Evolutionary conservation across 2,329 filamentous ascomycete genomes (phyloP).

Genomic region (Helotiales sp.): DNA sequence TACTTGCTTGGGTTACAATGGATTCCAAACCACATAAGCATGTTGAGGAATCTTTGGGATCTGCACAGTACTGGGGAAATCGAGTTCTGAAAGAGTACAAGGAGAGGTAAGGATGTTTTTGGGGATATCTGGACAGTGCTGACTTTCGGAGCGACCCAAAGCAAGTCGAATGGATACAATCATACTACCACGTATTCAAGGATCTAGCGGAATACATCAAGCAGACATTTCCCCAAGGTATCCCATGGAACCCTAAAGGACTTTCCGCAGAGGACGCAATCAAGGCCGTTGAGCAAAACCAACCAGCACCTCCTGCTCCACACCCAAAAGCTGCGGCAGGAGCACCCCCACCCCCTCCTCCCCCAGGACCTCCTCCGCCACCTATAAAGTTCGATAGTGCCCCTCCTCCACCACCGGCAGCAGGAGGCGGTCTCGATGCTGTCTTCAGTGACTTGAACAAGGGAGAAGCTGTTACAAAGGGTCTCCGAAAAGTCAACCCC

Average conservation of each 20-base stretch:
- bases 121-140: neutral
- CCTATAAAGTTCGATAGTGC: slow-evolving; percentile 61
- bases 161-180: slow-evolving; percentile 86
- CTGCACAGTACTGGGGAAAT: slow-evolving; percentile 94
- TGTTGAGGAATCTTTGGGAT: slow-evolving; percentile 80
- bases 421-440: slow-evolving; percentile 71
- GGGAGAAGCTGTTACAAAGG: slow-evolving; percentile 84
- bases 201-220: slow-evolving; percentile 84
- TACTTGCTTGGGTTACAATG: slow-evolving; percentile 88
- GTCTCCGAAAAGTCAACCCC: slow-evolving; percentile 90
- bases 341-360: slow-evolving; percentile 68
- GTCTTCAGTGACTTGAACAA: slow-evolving; percentile 93
- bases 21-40: slow-evolving; percentile 84
- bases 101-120: slow-evolving; percentile 62
- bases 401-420: slow-evolving; percentile 49
- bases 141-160: slow-evolving; percentile 65
- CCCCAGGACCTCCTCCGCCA: slow-evolving; percentile 62
- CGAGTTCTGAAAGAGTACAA: slow-evolving; percentile 90
- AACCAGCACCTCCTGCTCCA: slow-evolving; percentile 44
- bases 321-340: slow-evolving; percentile 58
- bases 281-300: slow-evolving; percentile 63
- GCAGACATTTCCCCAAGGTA: slow-evolving; percentile 76
- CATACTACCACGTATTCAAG: slow-evolving; percentile 91
- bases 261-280: slow-evolving; percentile 71
- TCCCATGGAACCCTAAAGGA: slow-evolving; percentile 85